phyloP scores from a whole-genome alignment of 768 basidiomycete species.

The Hemileccinum impolitum region DNA sequence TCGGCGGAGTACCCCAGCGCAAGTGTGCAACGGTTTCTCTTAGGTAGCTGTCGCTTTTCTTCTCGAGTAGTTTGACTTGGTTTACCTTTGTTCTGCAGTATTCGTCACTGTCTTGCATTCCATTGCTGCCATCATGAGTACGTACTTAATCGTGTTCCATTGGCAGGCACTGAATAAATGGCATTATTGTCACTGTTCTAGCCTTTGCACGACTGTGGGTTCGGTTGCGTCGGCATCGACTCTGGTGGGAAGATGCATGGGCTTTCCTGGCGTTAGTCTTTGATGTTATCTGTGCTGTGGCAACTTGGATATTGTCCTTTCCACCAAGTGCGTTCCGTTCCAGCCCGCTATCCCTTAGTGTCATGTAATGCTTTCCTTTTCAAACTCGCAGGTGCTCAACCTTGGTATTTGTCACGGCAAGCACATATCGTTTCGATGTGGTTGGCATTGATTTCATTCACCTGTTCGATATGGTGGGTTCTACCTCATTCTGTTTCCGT shows the following conservation, averaged over 20 bases:
- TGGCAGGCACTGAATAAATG: not conserved
- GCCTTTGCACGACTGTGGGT: slow-evolving; percentile 8
- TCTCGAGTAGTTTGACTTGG: not conserved
- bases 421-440: slow-evolving; percentile 3
- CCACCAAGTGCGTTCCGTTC: slow-evolving; percentile 3
- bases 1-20: not conserved
- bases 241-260: slow-evolving; percentile 17
- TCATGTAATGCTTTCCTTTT: not conserved
- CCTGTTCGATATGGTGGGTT: slow-evolving; percentile 9
- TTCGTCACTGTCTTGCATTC: slow-evolving; percentile 9
- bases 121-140: slow-evolving; percentile 6
- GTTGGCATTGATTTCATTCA: slow-evolving; percentile 3
- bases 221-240: slow-evolving; percentile 4
- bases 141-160: not conserved
- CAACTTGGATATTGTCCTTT: slow-evolving; percentile 6
- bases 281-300: slow-evolving; percentile 3
- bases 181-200: not conserved
- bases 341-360: too few species aligned
- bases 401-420: slow-evolving; percentile 1
- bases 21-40: not conserved
- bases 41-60: not conserved
- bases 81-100: not conserved
- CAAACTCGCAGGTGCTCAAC: not conserved
- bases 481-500: not conserved
- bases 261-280: slow-evolving; percentile 3